Conservation (phyloP, 2,329 filamentous ascomycete genomes). For the Aureobasidium uvarum region DNA sequence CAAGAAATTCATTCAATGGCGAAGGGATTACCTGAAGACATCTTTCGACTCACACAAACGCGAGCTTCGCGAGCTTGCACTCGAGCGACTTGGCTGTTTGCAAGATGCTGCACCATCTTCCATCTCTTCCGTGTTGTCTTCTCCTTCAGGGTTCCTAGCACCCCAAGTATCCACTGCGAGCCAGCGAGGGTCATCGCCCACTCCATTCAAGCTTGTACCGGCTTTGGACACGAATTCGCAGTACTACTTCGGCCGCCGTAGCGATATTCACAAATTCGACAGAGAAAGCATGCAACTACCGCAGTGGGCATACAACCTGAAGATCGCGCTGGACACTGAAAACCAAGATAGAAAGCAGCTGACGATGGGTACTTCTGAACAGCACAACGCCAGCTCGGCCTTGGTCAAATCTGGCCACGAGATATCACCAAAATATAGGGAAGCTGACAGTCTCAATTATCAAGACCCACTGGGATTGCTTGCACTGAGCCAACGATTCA, state of each 20-base stretch:
- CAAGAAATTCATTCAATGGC: constrained; percentile 76
- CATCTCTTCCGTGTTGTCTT: constrained; percentile 31
- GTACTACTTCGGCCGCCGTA: constrained; percentile 1
- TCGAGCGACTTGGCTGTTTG: constrained; percentile 33
- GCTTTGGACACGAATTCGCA: constrained; percentile 1
- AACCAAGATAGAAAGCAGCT: constrained; percentile 39
- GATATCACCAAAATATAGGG: neutral
- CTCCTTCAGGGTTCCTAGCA: constrained; percentile 30
- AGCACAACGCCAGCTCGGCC: neutral
- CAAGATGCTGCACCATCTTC: constrained; percentile 24
- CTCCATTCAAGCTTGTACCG: constrained; percentile 10
- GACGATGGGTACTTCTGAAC: constrained; percentile 58
- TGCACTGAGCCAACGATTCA: constrained; percentile 52
- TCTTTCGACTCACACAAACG: constrained; percentile 34
- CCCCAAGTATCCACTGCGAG: constrained; percentile 19
- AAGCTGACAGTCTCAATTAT: constrained; percentile 42
- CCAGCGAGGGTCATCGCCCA: constrained; percentile 10
- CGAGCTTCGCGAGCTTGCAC: constrained; percentile 29
- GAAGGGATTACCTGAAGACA: constrained; percentile 41
- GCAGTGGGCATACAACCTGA: constrained; percentile 79
- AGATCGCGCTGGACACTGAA: constrained; percentile 71
- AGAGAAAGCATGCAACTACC: constrained; percentile 41
- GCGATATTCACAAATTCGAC: neutral
- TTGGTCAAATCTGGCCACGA: constrained; percentile 8
- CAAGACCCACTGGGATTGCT: constrained; percentile 80